Base-by-base conservation (phyloP, 2,329 filamentous ascomycete species). In the Fusarium torulosum region DNA sequence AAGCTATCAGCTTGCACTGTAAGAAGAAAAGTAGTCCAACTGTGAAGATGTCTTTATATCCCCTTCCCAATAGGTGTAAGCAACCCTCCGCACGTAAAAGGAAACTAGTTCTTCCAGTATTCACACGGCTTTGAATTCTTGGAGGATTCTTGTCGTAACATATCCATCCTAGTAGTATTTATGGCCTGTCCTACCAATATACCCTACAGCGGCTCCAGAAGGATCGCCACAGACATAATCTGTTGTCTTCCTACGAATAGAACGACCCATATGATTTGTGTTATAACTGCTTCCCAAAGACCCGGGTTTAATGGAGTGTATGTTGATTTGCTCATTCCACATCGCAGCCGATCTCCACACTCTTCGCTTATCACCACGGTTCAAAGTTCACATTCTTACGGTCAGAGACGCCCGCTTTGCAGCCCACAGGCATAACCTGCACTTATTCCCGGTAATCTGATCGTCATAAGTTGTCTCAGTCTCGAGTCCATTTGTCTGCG, bases 321-420 rank as follows among this genome's bases (percentile, higher is more conserved):
- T 37, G 27, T 19, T 31, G n/a, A n/a, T n/a, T n/a, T 37, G 9
- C 17, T 37, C 19, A 38, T 44, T 15, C 42, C 33, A 47, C 44
- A 44, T 41, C 11, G 45, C 33, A 37, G 27, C n/a, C 15, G 20
- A 13, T 60, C 49, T 44, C 41, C 58, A 43, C 47, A 42, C 31
- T 49, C 38, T 41, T 66, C 43, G 47, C 43, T 52, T 58, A 27
- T 23, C 17, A 10, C 7, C 7, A 19, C 9, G 17, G 35, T 17
- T 37, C 7, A 17, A 9, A 6, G 9, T 19, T 37, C 17, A 37
- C 9, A 33, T 25, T 66, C 45, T 53, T 53, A 47, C 47, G 65
- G 66, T 63, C 66, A 68, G 49, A 44, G 23, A 29, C 15, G 29
- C 20, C 21, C 19, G 14, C 63, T 35, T 25, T 37, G 20, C 42